Conservation (phyloP, 192 early-diverging fungal genomes). For the Linnemannia zychae region DNA sequence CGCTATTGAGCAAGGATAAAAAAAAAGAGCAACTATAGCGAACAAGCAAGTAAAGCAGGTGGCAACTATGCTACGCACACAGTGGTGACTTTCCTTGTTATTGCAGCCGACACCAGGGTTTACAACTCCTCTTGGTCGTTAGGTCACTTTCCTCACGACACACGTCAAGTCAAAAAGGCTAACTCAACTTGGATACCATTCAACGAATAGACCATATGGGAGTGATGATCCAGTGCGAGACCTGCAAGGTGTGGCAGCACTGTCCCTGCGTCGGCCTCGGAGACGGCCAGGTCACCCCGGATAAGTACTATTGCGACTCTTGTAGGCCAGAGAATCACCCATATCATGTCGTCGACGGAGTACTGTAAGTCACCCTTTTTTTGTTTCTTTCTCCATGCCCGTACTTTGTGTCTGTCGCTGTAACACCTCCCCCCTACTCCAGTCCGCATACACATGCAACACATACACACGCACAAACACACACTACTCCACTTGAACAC, state of each 20-base stretch:
- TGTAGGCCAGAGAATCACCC: slow-evolving; percentile 89
- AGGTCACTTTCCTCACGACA: slow-evolving; percentile 13
- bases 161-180: not conserved
- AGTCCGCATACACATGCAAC: not conserved
- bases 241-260: slow-evolving; percentile 95
- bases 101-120: not conserved
- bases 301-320: slow-evolving; percentile 94
- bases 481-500: not conserved
- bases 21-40: no score
- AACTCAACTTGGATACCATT: slow-evolving; percentile 1
- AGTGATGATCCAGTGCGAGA: slow-evolving; percentile 95
- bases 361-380: slow-evolving; percentile 49
- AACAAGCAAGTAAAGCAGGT: no score
- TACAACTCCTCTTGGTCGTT: not conserved
- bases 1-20: no score
- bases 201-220: slow-evolving; percentile 66
- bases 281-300: slow-evolving; percentile 80
- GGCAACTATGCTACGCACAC: no score
- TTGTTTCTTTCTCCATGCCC: not conserved
- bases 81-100: not conserved
- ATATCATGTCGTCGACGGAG: slow-evolving; percentile 61
- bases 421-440: slow-evolving; percentile 10
- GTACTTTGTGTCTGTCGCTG: not conserved
- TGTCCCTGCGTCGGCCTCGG: slow-evolving; percentile 90
- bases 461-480: not conserved